Percentiles rank a stretch among this genome's conserved stretches.
Evolutionary conservation across 1,284 basidiomycete genomes (phyloP).

Genomic region (Chondrostereum purpureum): DNA sequence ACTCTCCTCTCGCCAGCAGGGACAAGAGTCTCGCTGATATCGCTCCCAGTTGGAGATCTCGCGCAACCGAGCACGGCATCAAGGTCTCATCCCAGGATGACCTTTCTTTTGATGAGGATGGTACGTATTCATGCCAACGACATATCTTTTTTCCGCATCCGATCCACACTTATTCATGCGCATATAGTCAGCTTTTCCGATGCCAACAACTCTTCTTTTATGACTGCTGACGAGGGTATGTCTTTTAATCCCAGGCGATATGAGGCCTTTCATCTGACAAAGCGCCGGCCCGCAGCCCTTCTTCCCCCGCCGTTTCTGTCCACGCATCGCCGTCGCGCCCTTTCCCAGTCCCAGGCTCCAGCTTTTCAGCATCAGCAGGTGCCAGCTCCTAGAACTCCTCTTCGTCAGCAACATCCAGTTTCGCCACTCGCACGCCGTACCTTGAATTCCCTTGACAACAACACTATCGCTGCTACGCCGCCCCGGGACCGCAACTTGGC

Average conservation of each 20-base stretch:
- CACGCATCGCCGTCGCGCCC: conserved; percentile 54
- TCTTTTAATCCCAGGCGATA: conserved; percentile 11
- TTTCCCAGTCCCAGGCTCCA: conserved; percentile 36
- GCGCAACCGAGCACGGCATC: conserved; percentile 66
- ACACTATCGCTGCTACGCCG: conserved; percentile 46
- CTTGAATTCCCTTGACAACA: conserved; percentile 9
- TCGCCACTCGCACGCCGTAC: conserved; percentile 14
- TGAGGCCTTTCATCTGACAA: not conserved
- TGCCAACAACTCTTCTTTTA: conserved; percentile 32
- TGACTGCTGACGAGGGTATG: conserved; percentile 38
- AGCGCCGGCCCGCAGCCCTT: conserved; percentile 36
- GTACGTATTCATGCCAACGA: conserved; percentile 34
- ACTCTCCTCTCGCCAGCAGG: conserved; percentile 20
- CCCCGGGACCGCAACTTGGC: conserved; percentile 55
- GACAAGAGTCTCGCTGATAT: conserved; percentile 51
- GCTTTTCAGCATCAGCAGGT: conserved; percentile 19
- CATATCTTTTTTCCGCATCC: conserved; percentile 12
- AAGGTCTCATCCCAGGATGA: conserved; percentile 51
- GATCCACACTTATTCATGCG: conserved; percentile 20
- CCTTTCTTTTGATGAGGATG: conserved; percentile 45
- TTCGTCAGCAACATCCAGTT: conserved; percentile 12
- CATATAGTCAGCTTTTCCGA: conserved; percentile 42
- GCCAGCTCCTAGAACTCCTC: conserved; percentile 13
- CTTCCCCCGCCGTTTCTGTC: conserved; percentile 57
- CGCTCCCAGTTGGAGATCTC: conserved; percentile 63